Percentiles rank a stretch among this genome's conserved stretches.
phyloP scores from a whole-genome alignment of 345 rosid genomes.

The Pistacia integerrima region DNA sequence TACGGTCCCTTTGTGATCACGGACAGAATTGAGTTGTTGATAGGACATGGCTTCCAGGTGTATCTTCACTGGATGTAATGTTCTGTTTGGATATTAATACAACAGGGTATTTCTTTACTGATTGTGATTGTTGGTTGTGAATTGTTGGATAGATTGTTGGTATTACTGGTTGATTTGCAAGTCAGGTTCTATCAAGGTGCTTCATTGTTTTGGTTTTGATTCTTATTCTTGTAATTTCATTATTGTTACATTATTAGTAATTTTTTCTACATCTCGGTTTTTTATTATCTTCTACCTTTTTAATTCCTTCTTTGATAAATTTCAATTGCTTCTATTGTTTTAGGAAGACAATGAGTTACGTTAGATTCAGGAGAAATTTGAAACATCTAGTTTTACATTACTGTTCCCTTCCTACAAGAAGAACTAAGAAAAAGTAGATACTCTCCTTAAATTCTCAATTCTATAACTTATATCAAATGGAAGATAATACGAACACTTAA shows the following conservation, averaged over 20 bases:
- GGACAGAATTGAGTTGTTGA: too few relatives aligned
- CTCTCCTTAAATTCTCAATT: background rate
- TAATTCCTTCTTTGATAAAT: constrained; percentile 7
- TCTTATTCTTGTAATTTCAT: constrained; percentile 3
- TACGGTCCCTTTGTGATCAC: too few relatives aligned
- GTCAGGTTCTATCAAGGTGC: constrained; percentile 50
- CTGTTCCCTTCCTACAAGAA: background rate
- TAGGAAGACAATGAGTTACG: constrained; percentile 99
- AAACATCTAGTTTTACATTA: background rate
- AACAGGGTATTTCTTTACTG: too few relatives aligned
- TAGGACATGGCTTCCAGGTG: too few relatives aligned
- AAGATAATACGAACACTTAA: background rate
- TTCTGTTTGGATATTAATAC: too few relatives aligned
- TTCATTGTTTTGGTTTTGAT: constrained; percentile 9
- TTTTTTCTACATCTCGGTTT: too few relatives aligned
- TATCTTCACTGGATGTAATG: too few relatives aligned
- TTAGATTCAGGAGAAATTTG: constrained; percentile 4
- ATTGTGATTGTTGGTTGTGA: too few relatives aligned
- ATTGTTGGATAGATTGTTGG: too few relatives aligned
- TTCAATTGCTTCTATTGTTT: constrained; percentile 27
- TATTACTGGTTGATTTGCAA: too few relatives aligned
- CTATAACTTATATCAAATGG: background rate
- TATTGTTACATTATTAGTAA: background rate
- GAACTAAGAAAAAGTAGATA: background rate
- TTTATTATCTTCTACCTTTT: constrained; percentile 6